Evolutionary conservation across 2,329 filamentous ascomycete species (phyloP).

Genomic region (Fusarium metavorans): DNA sequence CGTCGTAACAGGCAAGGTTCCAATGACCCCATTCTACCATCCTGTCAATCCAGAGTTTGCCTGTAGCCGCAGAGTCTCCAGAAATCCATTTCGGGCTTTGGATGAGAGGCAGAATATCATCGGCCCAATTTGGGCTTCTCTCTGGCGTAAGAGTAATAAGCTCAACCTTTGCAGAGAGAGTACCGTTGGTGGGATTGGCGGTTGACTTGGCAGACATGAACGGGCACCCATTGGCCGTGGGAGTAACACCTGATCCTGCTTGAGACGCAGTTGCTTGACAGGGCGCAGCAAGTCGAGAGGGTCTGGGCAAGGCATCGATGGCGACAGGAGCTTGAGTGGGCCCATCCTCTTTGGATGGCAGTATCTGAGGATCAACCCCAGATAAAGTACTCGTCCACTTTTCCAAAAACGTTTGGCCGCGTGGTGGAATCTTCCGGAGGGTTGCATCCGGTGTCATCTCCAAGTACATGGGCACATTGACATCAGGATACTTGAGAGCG

Average conservation of each 20-base stretch:
- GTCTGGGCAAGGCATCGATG: neutral
- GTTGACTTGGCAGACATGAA: neutral
- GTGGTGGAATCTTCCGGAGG: neutral
- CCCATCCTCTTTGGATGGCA: neutral
- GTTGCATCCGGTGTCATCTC: neutral
- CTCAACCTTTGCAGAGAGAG: neutral
- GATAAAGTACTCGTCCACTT: neutral
- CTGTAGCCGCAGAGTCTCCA: neutral
- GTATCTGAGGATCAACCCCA: neutral
- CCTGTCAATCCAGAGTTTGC: neutral
- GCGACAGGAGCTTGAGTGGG: neutral
- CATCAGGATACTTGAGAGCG: neutral
- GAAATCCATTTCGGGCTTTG: neutral
- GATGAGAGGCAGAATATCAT: neutral
- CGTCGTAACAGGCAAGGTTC: neutral
- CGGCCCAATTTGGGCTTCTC: neutral
- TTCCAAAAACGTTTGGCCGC: neutral
- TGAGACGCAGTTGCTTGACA: neutral
- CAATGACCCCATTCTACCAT: neutral
- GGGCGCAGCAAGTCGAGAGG: neutral
- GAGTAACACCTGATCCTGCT: neutral
- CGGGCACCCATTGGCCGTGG: neutral
- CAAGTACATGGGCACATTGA: neutral
- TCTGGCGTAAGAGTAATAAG: neutral
- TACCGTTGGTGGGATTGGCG: neutral